phyloP scores from a whole-genome alignment of 2,329 filamentous ascomycete species.

The Xylariaceae sp. region DNA sequence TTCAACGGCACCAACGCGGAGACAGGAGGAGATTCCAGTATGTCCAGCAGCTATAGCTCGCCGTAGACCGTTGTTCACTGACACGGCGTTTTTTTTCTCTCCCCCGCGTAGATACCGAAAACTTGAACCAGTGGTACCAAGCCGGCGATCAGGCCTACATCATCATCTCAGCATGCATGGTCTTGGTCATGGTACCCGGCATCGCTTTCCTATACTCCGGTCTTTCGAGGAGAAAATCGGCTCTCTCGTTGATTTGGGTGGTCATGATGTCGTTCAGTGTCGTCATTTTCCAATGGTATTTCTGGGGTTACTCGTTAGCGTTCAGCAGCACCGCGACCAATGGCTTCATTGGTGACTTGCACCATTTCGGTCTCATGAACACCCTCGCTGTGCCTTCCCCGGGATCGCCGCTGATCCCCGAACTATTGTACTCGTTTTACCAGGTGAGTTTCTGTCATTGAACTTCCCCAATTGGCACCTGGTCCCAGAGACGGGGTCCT shows the following conservation, averaged over 20 bases:
- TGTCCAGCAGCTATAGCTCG: slow-evolving; percentile 32
- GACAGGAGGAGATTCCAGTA: slow-evolving; percentile 75
- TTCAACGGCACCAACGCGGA: slow-evolving; percentile 63
- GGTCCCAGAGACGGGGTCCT: neutral
- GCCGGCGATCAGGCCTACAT: slow-evolving; percentile 93
- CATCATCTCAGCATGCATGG: slow-evolving; percentile 84
- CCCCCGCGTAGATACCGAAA: slow-evolving; percentile 60
- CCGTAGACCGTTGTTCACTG: slow-evolving; percentile 7
- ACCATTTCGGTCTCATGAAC: slow-evolving; percentile 84
- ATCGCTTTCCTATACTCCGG: slow-evolving; percentile 97
- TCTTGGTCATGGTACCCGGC: slow-evolving; percentile 92
- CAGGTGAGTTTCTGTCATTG: slow-evolving; percentile 50
- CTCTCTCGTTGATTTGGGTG: slow-evolving; percentile 94
- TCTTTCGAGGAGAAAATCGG: slow-evolving; percentile 94
- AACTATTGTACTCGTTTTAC: slow-evolving; percentile 91
- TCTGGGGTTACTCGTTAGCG: slow-evolving; percentile 96
- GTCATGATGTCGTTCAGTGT: slow-evolving; percentile 92
- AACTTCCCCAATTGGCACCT: neutral
- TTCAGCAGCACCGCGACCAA: slow-evolving; percentile 80
- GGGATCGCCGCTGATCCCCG: slow-evolving; percentile 82
- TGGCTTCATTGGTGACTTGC: slow-evolving; percentile 86
- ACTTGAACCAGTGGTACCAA: slow-evolving; percentile 94
- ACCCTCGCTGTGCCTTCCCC: slow-evolving; percentile 80
- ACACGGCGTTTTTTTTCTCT: no score
- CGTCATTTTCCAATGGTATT: slow-evolving; percentile 97